Conservation (phyloP, 2,329 filamentous ascomycete genomes). For the Pseudogymnoascus sp. region DNA sequence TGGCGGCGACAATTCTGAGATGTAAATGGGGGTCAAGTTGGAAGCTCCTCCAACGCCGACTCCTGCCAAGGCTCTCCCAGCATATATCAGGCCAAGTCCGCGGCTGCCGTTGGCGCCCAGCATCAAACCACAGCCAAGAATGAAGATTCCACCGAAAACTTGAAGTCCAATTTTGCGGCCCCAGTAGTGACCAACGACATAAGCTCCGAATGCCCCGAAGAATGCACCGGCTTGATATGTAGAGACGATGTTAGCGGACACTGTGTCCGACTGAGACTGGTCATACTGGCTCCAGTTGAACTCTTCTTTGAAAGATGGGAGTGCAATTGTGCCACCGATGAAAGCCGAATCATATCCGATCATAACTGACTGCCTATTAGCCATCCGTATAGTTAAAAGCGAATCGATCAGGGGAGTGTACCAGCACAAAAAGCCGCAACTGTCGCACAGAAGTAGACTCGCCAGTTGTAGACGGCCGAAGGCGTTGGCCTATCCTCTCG, state of each 20-base stretch:
- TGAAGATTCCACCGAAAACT: conserved; percentile 55
- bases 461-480: conserved; percentile 52
- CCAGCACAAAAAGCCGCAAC: conserved; percentile 50
- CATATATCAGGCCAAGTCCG: conserved; percentile 57
- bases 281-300: conserved; percentile 49
- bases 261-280: conserved; percentile 47
- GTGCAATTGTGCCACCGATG: conserved; percentile 67
- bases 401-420: conserved; percentile 43
- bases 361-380: background rate
- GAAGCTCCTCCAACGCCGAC: conserved; percentile 56
- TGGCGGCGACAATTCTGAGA: conserved; percentile 52
- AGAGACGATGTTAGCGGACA: conserved; percentile 70
- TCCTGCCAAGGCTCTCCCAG: conserved; percentile 55
- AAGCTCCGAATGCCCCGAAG: conserved; percentile 68
- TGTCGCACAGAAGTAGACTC: conserved; percentile 46
- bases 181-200: conserved; percentile 56
- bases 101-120: conserved; percentile 54
- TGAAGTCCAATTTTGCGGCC: conserved; percentile 60
- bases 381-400: background rate
- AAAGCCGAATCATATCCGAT: conserved; percentile 56
- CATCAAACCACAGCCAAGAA: conserved; percentile 65
- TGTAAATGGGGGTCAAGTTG: conserved; percentile 57
- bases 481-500: conserved; percentile 52
- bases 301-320: conserved; percentile 61
- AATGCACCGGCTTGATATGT: conserved; percentile 78